phyloP scores from a whole-genome alignment of 2,329 filamentous ascomycete species.

The Penicillium sp. region DNA sequence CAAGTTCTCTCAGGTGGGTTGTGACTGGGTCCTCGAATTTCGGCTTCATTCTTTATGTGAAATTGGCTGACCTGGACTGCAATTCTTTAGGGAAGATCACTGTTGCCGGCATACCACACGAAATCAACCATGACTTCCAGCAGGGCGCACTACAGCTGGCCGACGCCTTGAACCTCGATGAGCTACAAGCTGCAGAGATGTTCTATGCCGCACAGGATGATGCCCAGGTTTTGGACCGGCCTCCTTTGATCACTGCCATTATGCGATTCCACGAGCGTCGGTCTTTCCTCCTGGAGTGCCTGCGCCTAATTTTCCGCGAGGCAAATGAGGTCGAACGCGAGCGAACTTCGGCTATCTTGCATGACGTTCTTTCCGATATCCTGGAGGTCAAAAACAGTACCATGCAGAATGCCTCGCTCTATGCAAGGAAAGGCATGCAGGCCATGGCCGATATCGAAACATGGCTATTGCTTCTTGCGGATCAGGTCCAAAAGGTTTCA shows the following conservation, averaged over 20 bases:
- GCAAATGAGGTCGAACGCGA: constrained; percentile 63
- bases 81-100: constrained; percentile 67
- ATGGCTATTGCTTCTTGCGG: constrained; percentile 73
- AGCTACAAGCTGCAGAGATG: constrained; percentile 76
- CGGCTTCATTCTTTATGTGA: background rate
- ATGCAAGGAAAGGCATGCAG: constrained; percentile 71
- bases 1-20: constrained; percentile 65
- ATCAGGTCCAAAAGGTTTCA: constrained; percentile 72
- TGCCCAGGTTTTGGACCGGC: constrained; percentile 66
- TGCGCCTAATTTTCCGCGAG: constrained; percentile 75
- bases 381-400: constrained; percentile 55
- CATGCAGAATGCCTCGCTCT: constrained; percentile 57
- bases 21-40: background rate
- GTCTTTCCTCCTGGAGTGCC: constrained; percentile 77
- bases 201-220: constrained; percentile 74
- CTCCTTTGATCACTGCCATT: constrained; percentile 74
- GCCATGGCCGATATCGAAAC: constrained; percentile 74
- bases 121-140: constrained; percentile 83
- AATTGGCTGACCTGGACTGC: constrained; percentile 19
- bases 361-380: constrained; percentile 58
- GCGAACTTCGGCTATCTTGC: constrained; percentile 47
- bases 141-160: constrained; percentile 78
- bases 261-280: constrained; percentile 87
- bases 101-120: constrained; percentile 71
- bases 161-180: constrained; percentile 87